phyloP scores from a whole-genome alignment of 192 early-diverging fungal species.

The Jimgerdemannia flammicorona region DNA sequence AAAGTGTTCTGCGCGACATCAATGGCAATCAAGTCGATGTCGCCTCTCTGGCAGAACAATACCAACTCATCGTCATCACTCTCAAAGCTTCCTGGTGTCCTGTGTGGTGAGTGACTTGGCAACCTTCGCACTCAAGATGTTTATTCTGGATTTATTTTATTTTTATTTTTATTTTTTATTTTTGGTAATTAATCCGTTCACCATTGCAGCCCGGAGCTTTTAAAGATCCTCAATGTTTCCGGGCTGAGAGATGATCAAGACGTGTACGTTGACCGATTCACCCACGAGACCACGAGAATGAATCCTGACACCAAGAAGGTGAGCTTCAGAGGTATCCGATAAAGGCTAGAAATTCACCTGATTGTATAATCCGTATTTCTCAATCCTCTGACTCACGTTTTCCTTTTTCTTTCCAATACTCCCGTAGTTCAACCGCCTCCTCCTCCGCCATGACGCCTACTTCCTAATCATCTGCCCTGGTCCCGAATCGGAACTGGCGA shows the following conservation, averaged over 20 bases:
- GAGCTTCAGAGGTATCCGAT: not conserved
- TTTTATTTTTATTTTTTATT: no score
- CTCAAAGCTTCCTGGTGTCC: slow-evolving; percentile 20
- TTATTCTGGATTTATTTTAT: no score
- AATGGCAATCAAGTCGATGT: slow-evolving; percentile 19
- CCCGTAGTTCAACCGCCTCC: slow-evolving; percentile 18
- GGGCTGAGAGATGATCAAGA: slow-evolving; percentile 12
- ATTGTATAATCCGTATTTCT: no score
- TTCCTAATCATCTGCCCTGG: slow-evolving; percentile 34
- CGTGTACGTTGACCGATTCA: slow-evolving; percentile 26
- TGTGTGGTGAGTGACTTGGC: slow-evolving; percentile 3
- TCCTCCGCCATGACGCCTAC: slow-evolving; percentile 30
- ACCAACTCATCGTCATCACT: slow-evolving; percentile 27
- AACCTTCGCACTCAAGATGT: no score
- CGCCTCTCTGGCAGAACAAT: slow-evolving; percentile 9
- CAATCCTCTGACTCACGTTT: not conserved
- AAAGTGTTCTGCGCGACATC: not conserved
- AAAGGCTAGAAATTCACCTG: no score
- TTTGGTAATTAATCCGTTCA: not conserved
- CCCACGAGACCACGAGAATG: slow-evolving; percentile 8
- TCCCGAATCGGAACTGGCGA: slow-evolving; percentile 1
- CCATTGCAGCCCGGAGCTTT: slow-evolving; percentile 11
- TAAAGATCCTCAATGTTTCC: slow-evolving; percentile 28
- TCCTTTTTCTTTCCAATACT: not conserved
- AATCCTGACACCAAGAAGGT: slow-evolving; percentile 21